These are phyloP conservation scores for Yamadazyma atmosphaerica DNA, from an alignment of 1,139 yeast genomes.

Conservation along the genomic window DNA sequence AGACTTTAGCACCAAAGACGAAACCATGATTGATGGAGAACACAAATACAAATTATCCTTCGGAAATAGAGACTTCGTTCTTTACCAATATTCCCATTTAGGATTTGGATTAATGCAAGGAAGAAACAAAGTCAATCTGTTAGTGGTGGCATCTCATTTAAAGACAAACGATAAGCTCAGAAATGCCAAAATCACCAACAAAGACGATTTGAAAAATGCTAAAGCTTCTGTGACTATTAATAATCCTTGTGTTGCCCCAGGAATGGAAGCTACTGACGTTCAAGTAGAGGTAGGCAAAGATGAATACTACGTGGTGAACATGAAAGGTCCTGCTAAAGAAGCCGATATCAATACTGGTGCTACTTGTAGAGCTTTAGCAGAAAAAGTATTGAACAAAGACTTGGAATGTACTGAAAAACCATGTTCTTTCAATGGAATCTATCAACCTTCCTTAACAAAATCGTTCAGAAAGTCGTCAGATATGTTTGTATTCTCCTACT, in stretches of 20 bases:
- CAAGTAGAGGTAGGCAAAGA: slow-evolving; percentile 53
- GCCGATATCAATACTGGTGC: slow-evolving; percentile 35
- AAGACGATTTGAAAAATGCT: slow-evolving; percentile 41
- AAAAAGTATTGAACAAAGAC: slow-evolving; percentile 79
- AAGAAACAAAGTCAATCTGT: slow-evolving; percentile 72
- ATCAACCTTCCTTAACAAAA: slow-evolving; percentile 85
- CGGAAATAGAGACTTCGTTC: slow-evolving; percentile 77
- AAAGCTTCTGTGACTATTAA: slow-evolving; percentile 43
- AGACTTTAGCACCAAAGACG: slow-evolving; percentile 47
- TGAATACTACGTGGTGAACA: slow-evolving; percentile 59
- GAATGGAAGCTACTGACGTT: slow-evolving; percentile 52
- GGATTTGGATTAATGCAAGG: slow-evolving; percentile 97
- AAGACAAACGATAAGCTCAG: slow-evolving; percentile 28
- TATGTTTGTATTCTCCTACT: slow-evolving; percentile 87
- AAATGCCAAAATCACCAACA: slow-evolving; percentile 26
- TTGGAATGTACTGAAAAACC: slow-evolving; percentile 71
- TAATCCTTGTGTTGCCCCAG: slow-evolving; percentile 91
- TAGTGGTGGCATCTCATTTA: slow-evolving; percentile 53
- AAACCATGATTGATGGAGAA: slow-evolving; percentile 75
- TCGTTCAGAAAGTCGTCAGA: slow-evolving; percentile 72
- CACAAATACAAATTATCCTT: slow-evolving; percentile 79
- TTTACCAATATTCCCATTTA: slow-evolving; percentile 92
- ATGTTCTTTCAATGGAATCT: slow-evolving; percentile 95
- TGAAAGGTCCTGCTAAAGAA: slow-evolving; percentile 62
- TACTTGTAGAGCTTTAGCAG: slow-evolving; percentile 86